phyloP scores from a whole-genome alignment of 495 filamentous ascomycete genomes.

The Filosporella fistucella region DNA sequence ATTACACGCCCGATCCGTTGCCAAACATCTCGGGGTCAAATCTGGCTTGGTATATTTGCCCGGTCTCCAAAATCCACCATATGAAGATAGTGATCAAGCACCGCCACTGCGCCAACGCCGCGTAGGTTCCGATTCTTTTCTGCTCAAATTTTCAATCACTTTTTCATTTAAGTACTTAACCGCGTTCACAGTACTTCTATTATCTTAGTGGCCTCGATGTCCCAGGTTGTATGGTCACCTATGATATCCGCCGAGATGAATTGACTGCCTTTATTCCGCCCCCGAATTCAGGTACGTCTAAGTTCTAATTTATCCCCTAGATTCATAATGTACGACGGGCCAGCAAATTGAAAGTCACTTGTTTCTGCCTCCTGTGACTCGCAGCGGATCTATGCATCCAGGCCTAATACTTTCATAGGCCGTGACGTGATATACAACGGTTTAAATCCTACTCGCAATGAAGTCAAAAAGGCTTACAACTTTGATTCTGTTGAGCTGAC shows the following conservation, averaged over 20 bases:
- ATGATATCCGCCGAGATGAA: conserved; percentile 52
- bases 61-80: conserved; percentile 40
- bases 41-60: conserved; percentile 61
- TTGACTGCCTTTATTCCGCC: conserved; percentile 59
- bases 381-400: too few relatives aligned
- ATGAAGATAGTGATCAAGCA: conserved; percentile 57
- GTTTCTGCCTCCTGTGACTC: too few relatives aligned
- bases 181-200: conserved; percentile 69
- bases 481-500: conserved; percentile 66
- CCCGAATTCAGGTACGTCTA: conserved; percentile 40
- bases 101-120: conserved; percentile 58
- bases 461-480: conserved; percentile 73
- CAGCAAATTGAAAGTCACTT: too few relatives aligned
- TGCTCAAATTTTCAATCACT: too few relatives aligned
- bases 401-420: too few relatives aligned
- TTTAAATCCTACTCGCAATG: conserved; percentile 46
- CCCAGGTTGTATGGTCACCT: conserved; percentile 56
- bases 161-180: too few relatives aligned
- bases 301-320: too few relatives aligned
- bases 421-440: conserved; percentile 62
- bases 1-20: conserved; percentile 71
- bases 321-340: too few relatives aligned
- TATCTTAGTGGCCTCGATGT: conserved; percentile 61
- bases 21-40: conserved; percentile 54
- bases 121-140: too few relatives aligned